Percentiles rank a stretch among this genome's conserved stretches.
Conservation (phyloP, 495 filamentous ascomycete species). For the Trichocladium antarcticum region DNA sequence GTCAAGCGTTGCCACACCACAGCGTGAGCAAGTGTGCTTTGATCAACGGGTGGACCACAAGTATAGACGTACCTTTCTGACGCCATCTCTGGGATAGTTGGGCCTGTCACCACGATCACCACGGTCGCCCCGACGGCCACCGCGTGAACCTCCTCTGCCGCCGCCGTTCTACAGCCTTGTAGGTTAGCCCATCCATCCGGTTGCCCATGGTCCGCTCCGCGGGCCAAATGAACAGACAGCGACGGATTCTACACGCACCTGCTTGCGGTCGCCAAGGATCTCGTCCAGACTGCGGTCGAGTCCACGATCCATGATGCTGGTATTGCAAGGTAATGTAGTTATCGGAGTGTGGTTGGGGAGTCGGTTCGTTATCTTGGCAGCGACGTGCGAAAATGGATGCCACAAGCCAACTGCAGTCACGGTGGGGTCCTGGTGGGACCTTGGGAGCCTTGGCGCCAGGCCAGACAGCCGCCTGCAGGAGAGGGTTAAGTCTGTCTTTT, state of each 20-base stretch:
- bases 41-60: neutral
- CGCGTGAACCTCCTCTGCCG: slow-evolving; percentile 14
- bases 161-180: slow-evolving; percentile 12
- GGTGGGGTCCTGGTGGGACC: no score
- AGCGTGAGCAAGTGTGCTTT: slow-evolving; percentile 2
- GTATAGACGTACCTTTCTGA: slow-evolving; percentile 57
- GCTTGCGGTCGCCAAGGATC: slow-evolving; percentile 70
- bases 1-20: neutral
- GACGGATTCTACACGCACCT: slow-evolving; percentile 24
- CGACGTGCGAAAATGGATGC: neutral
- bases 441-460: no score
- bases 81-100: slow-evolving; percentile 59
- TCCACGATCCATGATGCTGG: slow-evolving; percentile 11
- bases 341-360: neutral
- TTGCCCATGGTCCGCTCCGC: neutral
- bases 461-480: no score
- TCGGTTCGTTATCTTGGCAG: neutral
- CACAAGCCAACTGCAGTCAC: neutral
- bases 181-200: slow-evolving; percentile 1
- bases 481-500: no score
- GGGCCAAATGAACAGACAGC: neutral
- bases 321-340: neutral
- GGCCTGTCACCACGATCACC: slow-evolving; percentile 47
- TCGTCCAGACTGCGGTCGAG: slow-evolving; percentile 79
- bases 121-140: slow-evolving; percentile 39